Base-by-base conservation (phyloP, 2,329 filamentous ascomycete genomes). In the Cladosporium sp. region DNA sequence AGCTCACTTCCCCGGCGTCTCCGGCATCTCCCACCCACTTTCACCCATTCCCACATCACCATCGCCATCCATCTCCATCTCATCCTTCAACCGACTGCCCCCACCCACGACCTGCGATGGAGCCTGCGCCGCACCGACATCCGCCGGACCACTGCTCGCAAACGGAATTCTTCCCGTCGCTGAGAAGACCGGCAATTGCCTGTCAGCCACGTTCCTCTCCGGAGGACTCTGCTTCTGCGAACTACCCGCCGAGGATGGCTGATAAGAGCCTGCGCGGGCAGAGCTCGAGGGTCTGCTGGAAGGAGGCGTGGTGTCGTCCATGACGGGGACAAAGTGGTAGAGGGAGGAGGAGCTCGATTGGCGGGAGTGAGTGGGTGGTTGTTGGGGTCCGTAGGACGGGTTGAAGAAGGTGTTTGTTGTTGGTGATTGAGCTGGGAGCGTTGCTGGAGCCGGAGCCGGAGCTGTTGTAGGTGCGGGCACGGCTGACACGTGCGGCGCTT, bases 11-110 rank as follows among this genome's bases (percentile, higher is more conserved):
- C 65, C 66, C 14, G 82, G 80, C 31, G 81, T 82, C 29, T 81
- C 79, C 3, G 80, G 81, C 37, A 82, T 76, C 59, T 81, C 81
- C 79, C 80, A 83, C 40, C 33, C 14, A 21, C 33, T 10, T 16
- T 31, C 52, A 57, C 52, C 21, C 56, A n/a, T 11, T 11, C 49
- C 18, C 16, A 21, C 52, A 57, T 49, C 23, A 26, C 52, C 26
- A 55, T 31, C 21, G 21, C 10, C 21, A n/a, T 33, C 28, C 14
- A 31, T n/a, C 16, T 28, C 23, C 52, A 55, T 33, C 16, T 21
- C 29, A 12, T 29, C 23, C 18, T 55, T 29, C 8, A 33, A 31
- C 16, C 26, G 29, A 33, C 52, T 55, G 4, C 28, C 26, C 1
- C 52, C 52, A 12, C 23, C 28, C 18, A 18, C 26, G 12, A 29